Evolutionary conservation across 2,329 filamentous ascomycete species (phyloP).

Genomic region (Colletotrichum tropicicola): DNA sequence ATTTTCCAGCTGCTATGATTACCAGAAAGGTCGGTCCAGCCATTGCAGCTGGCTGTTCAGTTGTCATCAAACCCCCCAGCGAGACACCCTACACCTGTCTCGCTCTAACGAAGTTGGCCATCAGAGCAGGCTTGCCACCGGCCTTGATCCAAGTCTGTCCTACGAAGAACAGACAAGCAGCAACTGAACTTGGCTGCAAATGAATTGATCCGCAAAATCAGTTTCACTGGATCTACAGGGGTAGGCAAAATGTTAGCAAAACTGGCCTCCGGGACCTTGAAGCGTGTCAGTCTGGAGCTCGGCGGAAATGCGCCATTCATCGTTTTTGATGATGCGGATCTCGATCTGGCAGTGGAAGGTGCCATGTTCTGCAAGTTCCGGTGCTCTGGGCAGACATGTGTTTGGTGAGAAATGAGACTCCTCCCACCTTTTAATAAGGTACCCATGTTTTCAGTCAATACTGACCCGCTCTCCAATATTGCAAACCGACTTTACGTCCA

Average conservation of each 20-base stretch:
- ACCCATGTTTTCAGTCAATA: too few species aligned
- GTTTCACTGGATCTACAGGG: conserved; percentile 72
- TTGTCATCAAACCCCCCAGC: conserved; percentile 74
- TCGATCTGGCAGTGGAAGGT: conserved; percentile 73
- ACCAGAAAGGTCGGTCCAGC: conserved; percentile 55
- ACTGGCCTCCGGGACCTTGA: conserved; percentile 73
- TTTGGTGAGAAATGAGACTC: conserved; percentile 39
- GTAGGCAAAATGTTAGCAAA: conserved; percentile 68
- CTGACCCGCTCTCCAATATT: conserved; percentile 31
- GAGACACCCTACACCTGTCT: conserved; percentile 76
- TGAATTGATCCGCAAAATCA: conserved; percentile 70
- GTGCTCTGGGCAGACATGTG: conserved; percentile 77
- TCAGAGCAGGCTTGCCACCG: conserved; percentile 72
- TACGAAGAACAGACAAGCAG: conserved; percentile 34
- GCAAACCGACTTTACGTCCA: conserved; percentile 67
- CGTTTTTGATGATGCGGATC: conserved; percentile 78
- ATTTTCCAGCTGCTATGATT: conserved; percentile 66
- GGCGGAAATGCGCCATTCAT: conserved; percentile 79
- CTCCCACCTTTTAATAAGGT: not conserved
- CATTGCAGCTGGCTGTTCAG: conserved; percentile 75
- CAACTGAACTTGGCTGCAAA: conserved; percentile 37
- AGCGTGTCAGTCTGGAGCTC: conserved; percentile 79
- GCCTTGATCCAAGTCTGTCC: conserved; percentile 60
- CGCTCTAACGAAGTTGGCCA: conserved; percentile 70
- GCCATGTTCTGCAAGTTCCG: conserved; percentile 77